Evolutionary conservation across 768 basidiomycete species (phyloP).

Genomic region (Boletus sensibilis): DNA sequence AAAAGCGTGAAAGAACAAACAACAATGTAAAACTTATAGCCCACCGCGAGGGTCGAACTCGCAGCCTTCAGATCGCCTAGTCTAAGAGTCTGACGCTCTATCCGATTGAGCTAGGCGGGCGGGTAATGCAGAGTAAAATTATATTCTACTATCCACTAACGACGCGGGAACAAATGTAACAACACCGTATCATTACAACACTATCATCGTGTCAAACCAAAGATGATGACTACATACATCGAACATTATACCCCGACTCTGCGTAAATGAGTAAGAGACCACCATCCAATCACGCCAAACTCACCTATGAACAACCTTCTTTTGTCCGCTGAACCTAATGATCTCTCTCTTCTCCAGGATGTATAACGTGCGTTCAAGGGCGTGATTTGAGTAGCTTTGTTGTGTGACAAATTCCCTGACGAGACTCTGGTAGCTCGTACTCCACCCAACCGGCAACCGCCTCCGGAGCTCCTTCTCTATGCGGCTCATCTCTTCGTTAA

Average conservation of each 20-base stretch:
- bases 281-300: conserved; percentile 1
- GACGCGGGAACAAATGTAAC: background rate
- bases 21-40: conserved; percentile 32
- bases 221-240: background rate
- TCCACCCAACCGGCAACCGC: conserved; percentile 91
- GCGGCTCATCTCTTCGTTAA: conserved; percentile 89
- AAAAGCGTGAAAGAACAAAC: background rate
- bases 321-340: conserved; percentile 67
- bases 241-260: conserved; percentile 32
- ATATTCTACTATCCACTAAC: background rate
- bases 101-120: conserved; percentile 69
- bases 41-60: conserved; percentile 66
- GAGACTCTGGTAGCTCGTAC: conserved; percentile 92
- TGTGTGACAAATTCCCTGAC: conserved; percentile 91
- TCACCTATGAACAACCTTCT: conserved; percentile 56
- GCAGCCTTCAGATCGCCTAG: conserved; percentile 57
- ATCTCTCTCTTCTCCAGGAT: conserved; percentile 94
- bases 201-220: background rate
- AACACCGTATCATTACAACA: conserved; percentile 3
- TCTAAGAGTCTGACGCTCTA: conserved; percentile 66
- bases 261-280: conserved; percentile 1
- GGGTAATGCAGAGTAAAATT: background rate
- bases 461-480: conserved; percentile 87
- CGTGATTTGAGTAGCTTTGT: conserved; percentile 87
- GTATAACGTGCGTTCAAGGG: conserved; percentile 87